Evolutionary conservation across 345 rosid genomes (phyloP), one percentile per base, ranked within the genome.

Genomic region (Citrus maxima): DNA sequence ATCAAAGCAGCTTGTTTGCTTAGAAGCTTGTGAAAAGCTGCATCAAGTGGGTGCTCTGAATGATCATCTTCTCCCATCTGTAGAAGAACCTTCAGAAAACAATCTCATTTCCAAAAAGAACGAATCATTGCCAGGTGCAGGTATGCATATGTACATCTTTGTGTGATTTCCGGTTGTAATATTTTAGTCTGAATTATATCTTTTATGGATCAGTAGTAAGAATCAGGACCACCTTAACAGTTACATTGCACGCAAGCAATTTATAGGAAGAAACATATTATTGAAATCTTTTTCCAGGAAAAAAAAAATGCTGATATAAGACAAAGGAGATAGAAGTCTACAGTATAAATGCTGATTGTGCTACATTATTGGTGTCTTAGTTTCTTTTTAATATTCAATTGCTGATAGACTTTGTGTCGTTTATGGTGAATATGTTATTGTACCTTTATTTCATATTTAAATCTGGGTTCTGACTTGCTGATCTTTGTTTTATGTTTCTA

Each of bases 1-100:
- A 78, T 88, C 90, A 59, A 90, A 86, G 84, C 91, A 89, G 84
- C 88, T 81, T n/a, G 93, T 80, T 46, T 89, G 97, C 88, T 79
- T 89, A 80, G 95, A 90, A 82, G 94, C 94, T 70, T 90, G 88
- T 78, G 89, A 88, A 88, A 89, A 85, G 85, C 90, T 93, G 65
- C 92, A 87, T 62, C 88, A 84, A 78, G 59, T 81, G 81, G 93
- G 91, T 68, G 88, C 84, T 60, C 81, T 91, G 79, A 86, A 90
- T 27, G 85, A 92, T 77, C 88, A 85, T 84, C 89, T 93, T 72
- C 69, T 83, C 70, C 91, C 87, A 12, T 73, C 70, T 63, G 58
- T 67, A 13, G 84, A 89, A 70, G 84, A 72, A 30, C 76, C 86
- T 79, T 73, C 79, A 27, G 86, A 78, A 38, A 82, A 73, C 38